Evolutionary conservation across 1,139 yeast genomes (phyloP).

Genomic region (Scheffersomyces illinoinensis): DNA sequence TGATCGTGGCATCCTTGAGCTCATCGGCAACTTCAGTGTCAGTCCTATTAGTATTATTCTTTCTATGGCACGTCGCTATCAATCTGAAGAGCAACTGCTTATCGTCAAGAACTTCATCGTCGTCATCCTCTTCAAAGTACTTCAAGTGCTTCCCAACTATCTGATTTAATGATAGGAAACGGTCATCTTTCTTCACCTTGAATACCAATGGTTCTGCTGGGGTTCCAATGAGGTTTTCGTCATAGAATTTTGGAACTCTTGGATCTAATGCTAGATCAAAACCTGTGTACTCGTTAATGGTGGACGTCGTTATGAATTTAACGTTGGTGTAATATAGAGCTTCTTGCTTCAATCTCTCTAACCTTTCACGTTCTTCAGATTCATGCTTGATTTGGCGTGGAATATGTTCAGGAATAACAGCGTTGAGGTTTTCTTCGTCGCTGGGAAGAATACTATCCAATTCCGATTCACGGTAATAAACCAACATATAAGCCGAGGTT

Average conservation of each 20-base stretch:
- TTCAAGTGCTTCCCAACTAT: conserved; percentile 50
- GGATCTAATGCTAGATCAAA: conserved; percentile 76
- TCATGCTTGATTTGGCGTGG: conserved; percentile 66
- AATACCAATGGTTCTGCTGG: conserved; percentile 52
- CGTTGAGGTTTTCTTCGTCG: conserved; percentile 44
- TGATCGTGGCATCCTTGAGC: conserved; percentile 26
- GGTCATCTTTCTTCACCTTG: conserved; percentile 59
- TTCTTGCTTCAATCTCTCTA: conserved; percentile 73
- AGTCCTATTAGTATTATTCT: conserved; percentile 73
- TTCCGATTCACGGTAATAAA: conserved; percentile 72
- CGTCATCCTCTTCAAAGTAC: conserved; percentile 14
- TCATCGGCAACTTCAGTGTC: conserved; percentile 51
- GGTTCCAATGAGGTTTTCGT: conserved; percentile 46
- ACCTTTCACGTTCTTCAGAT: conserved; percentile 50
- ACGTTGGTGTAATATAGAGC: conserved; percentile 72
- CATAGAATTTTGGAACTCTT: conserved; percentile 43
- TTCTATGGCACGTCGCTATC: conserved; percentile 68
- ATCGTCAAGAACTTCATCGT: conserved; percentile 20
- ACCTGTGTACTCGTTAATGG: conserved; percentile 64
- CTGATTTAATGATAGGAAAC: conserved; percentile 52
- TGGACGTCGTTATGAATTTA: conserved; percentile 51
- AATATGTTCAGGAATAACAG: conserved; percentile 64
- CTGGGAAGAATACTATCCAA: conserved; percentile 61
- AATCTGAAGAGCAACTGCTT: conserved; percentile 48
- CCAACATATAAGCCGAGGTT: conserved; percentile 96